Evolutionary conservation across 2,329 filamentous ascomycete species (phyloP).

Genomic region (Arachnopeziza araneosa): DNA sequence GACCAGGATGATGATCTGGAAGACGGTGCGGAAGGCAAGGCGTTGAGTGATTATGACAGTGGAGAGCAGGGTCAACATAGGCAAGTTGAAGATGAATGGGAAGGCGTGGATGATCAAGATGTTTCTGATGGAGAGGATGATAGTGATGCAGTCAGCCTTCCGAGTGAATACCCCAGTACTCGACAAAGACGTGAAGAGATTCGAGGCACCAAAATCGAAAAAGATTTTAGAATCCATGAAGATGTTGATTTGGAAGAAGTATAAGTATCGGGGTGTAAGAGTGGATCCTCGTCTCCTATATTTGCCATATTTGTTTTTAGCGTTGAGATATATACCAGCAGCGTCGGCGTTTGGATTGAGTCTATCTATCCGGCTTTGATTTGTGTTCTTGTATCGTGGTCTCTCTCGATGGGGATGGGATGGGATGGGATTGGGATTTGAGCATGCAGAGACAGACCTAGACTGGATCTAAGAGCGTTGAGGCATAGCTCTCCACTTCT

Average conservation of each 20-base stretch:
- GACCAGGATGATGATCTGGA: constrained; percentile 22
- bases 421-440: neutral
- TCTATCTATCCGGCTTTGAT: neutral
- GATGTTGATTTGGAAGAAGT: constrained; percentile 20
- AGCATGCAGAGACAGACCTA: neutral
- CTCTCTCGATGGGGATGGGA: neutral
- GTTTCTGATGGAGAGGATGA: constrained; percentile 22
- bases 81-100: constrained; percentile 24
- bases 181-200: constrained; percentile 29
- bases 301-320: neutral
- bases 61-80: neutral
- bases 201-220: neutral
- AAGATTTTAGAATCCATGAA: constrained; percentile 25
- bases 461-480: neutral
- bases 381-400: neutral
- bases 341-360: neutral
- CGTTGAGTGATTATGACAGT: constrained; percentile 17
- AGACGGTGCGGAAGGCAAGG: constrained; percentile 12
- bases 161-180: constrained; percentile 52
- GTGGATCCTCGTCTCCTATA: neutral
- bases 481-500: constrained; percentile 4
- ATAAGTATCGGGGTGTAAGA: neutral
- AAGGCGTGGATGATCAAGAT: constrained; percentile 18
- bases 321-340: constrained; percentile 3
- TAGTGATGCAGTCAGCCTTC: constrained; percentile 43